Evolutionary conservation across 495 filamentous ascomycete genomes (phyloP).

Genomic region (Terfezia claveryi): DNA sequence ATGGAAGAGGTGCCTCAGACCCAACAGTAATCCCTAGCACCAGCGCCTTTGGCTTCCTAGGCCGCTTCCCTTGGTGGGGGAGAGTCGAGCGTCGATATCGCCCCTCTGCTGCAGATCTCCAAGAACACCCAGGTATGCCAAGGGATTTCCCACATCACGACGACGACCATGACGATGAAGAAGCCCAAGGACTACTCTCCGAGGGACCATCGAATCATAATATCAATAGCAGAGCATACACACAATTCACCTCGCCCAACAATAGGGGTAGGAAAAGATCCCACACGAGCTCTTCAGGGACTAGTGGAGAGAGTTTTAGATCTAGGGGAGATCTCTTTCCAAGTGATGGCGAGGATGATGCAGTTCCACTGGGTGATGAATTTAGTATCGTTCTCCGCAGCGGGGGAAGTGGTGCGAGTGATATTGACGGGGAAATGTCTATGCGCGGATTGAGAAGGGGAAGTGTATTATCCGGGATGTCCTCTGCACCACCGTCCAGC

Average conservation of each 20-base stretch:
- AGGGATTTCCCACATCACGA: slow-evolving; percentile 54
- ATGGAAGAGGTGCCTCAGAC: slow-evolving; percentile 27
- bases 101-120: slow-evolving; percentile 73
- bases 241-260: neutral
- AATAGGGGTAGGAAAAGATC: slow-evolving; percentile 37
- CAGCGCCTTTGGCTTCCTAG: slow-evolving; percentile 65
- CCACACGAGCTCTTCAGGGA: slow-evolving; percentile 56
- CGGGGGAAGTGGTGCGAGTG: slow-evolving; percentile 34
- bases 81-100: slow-evolving; percentile 69
- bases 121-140: slow-evolving; percentile 51
- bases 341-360: slow-evolving; percentile 82
- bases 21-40: slow-evolving; percentile 81
- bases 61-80: slow-evolving; percentile 46
- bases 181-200: slow-evolving; percentile 7
- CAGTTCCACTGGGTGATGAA: slow-evolving; percentile 80
- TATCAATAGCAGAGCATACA: neutral
- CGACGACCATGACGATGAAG: slow-evolving; percentile 31
- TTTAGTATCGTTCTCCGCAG: slow-evolving; percentile 58
- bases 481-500: neutral
- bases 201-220: neutral
- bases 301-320: slow-evolving; percentile 69
- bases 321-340: slow-evolving; percentile 88
- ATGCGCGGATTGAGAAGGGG: slow-evolving; percentile 34
- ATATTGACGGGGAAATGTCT: slow-evolving; percentile 49
- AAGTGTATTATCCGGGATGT: slow-evolving; percentile 26